Evolutionary conservation across 352 stramenopile genomes (phyloP), one percentile per base, ranked within the genome.

Genomic region (Pythium aphanidermatum): DNA sequence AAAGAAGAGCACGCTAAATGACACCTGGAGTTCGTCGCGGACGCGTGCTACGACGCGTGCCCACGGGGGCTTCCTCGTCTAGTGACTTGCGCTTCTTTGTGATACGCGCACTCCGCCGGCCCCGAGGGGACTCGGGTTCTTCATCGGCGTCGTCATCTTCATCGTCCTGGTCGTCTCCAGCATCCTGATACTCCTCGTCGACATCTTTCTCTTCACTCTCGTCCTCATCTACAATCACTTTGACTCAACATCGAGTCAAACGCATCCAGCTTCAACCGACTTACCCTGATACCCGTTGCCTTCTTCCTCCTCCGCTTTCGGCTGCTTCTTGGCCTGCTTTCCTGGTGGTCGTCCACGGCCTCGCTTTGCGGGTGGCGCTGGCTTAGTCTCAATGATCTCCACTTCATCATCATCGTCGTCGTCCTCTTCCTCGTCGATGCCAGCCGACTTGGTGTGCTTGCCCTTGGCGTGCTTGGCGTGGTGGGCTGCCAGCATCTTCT

Each of bases 1-100:
- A 57, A 27, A 54, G 16, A 35, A 44, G 46, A 36, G 17, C 23
- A 55, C 41, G 28, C 45, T 64, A 64, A 27, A 35, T 39, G 52
- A 49, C 58, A 64, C 55, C 55, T 64, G 55, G 58, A 45, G 49
- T 36, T 40, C 55, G 48, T 27, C 55, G 55, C 11, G 55, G 36
- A 17, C 45, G 48, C 33, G 36, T 55, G 42, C 30, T 54, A 37
- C 55, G 55, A 2, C 47, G 47, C 25, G 55, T 26, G 24, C 6
- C 41, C 8, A 25, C 13, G 2, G 35, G 28, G n/a, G 47, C 31
- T 23, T 44, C 27, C 9, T 51, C 40, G 24, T 47, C 43, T 25
- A 51, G n/a, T 2, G 37, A 10, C 48, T 64, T 57, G 36, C 55
- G 55, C 23, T 64, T 57, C 24, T 28, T 52, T 6, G 45, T 44